Evolutionary conservation across 192 early-diverging fungal genomes (phyloP).

Genomic region (Phlyctochytrium bullatum): DNA sequence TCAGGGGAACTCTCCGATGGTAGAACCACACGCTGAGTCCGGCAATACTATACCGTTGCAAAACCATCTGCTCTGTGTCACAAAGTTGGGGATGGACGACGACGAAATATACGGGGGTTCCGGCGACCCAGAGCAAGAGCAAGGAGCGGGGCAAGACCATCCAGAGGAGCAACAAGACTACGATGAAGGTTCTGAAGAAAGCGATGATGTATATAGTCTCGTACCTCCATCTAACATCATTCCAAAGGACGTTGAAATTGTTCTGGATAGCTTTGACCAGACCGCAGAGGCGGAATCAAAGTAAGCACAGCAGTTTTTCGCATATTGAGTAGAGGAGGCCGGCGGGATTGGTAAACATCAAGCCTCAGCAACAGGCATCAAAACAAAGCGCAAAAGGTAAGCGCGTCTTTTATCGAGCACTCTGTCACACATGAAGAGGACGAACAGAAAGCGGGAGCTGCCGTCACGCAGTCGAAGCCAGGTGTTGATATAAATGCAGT

Average conservation of each 20-base stretch:
- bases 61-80: too few species aligned
- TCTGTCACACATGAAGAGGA: not conserved
- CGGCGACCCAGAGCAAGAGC: too few species aligned
- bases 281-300: not conserved
- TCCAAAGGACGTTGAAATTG: slow-evolving; percentile 1
- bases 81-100: too few species aligned
- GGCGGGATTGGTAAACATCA: not conserved
- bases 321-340: not conserved
- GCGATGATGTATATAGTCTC: not conserved
- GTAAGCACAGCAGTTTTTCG: not conserved
- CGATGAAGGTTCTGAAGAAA: not conserved
- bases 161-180: not conserved
- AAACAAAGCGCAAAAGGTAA: not conserved
- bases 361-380: not conserved
- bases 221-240: not conserved
- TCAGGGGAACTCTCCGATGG: too few species aligned
- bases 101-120: too few species aligned
- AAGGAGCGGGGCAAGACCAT: too few species aligned
- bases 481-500: slow-evolving; percentile 64
- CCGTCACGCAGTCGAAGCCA: not conserved
- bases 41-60: too few species aligned
- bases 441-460: not conserved
- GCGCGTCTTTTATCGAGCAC: not conserved
- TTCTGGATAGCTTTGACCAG: not conserved
- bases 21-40: too few species aligned